Conservation (phyloP, 371 early-diverging fungal species). For the Rhizopus microsporus region DNA sequence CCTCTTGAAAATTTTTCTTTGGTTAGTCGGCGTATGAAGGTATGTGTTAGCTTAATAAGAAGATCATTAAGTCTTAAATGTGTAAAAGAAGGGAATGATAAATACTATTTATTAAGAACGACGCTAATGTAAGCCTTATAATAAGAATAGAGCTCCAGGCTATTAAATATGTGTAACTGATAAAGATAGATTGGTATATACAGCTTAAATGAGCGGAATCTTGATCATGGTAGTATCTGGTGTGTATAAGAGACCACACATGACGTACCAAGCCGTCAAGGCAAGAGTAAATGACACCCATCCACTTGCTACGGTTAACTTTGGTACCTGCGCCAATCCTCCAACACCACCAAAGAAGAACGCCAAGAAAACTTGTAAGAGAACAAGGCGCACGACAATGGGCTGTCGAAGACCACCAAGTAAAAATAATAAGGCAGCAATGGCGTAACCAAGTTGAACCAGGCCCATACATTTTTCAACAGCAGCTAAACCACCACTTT, state of each 20-base stretch:
- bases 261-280: constrained; percentile 40
- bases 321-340: constrained; percentile 21
- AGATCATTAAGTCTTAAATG: no score
- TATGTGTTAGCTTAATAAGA: no score
- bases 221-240: constrained; percentile 35
- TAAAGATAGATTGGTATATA: not conserved
- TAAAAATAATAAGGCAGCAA: constrained; percentile 37
- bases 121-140: no score
- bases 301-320: constrained; percentile 28
- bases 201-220: constrained; percentile 34
- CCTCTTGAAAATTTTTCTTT: no score
- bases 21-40: no score
- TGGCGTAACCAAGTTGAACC: constrained; percentile 34
- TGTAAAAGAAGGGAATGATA: no score
- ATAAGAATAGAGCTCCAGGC: no score
- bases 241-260: constrained; percentile 34
- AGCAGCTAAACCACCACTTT: constrained; percentile 23
- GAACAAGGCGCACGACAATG: constrained; percentile 31
- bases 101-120: no score
- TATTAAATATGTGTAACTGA: no score
- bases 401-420: constrained; percentile 43
- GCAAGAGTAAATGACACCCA: constrained; percentile 42
- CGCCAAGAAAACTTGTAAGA: constrained; percentile 39
- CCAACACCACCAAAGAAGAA: constrained; percentile 40
- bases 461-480: constrained; percentile 33